Percentiles rank a stretch among this genome's conserved stretches.
Conservation (phyloP, 805 yeast species). For the Saccharomycopsis fibuligera region DNA sequence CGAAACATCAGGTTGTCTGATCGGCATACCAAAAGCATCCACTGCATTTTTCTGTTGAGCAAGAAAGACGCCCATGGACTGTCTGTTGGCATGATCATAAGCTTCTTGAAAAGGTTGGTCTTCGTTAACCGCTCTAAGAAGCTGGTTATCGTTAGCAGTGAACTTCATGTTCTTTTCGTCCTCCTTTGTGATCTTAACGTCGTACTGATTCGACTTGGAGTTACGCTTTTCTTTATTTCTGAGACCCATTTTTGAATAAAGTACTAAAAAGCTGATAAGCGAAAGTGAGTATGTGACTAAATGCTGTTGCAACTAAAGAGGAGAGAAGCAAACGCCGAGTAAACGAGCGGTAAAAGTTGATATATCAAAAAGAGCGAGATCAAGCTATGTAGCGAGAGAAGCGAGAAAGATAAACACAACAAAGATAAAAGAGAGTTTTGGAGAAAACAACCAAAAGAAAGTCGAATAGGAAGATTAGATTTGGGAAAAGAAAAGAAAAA, state of each 20-base stretch:
- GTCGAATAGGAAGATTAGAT: background rate
- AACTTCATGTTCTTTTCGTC: conserved; percentile 19
- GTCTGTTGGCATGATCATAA: conserved; percentile 33
- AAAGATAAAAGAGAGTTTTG: background rate
- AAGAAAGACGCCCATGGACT: conserved; percentile 30
- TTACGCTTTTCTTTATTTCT: conserved; percentile 14
- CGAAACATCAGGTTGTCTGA: conserved; percentile 73
- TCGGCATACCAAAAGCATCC: conserved; percentile 84
- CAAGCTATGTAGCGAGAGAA: background rate
- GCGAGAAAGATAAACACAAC: background rate
- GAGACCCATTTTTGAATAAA: conserved; percentile 17
- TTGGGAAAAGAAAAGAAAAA: conserved; percentile 4
- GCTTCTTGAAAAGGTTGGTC: conserved; percentile 88
- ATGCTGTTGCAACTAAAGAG: no score
- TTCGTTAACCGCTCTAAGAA: conserved; percentile 86
- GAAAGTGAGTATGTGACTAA: background rate
- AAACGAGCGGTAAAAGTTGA: background rate
- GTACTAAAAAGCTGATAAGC: background rate
- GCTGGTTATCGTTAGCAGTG: conserved; percentile 58
- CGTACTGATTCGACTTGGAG: conserved; percentile 25
- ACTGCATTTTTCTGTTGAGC: conserved; percentile 51
- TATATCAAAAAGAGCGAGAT: no score
- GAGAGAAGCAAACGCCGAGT: background rate
- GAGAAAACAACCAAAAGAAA: conserved; percentile 1
- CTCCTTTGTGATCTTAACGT: conserved; percentile 46